Conservation (phyloP, 192 early-diverging fungal species). For the Mortierella hygrophila region DNA sequence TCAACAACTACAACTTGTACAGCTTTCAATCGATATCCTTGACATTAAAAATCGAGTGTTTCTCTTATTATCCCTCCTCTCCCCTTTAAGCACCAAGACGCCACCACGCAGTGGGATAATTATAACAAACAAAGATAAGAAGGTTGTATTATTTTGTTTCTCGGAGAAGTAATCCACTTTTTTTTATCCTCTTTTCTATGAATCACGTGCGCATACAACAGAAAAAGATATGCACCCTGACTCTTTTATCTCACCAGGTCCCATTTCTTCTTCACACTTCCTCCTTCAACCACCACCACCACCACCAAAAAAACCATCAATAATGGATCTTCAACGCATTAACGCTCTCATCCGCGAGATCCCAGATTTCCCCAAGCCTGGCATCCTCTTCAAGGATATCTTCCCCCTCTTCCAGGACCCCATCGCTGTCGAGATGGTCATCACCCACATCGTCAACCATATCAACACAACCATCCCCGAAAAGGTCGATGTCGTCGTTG, state of each 20-base stretch:
- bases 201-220: too few species aligned
- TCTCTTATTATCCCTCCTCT: background rate
- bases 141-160: background rate
- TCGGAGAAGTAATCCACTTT: background rate
- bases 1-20: background rate
- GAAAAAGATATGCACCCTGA: too few species aligned
- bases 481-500: constrained; percentile 92
- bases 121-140: background rate
- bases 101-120: background rate
- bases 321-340: constrained; percentile 54
- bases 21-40: background rate
- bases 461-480: constrained; percentile 69
- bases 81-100: background rate
- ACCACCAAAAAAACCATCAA: background rate
- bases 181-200: background rate
- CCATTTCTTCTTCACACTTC: background rate
- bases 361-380: constrained; percentile 66
- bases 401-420: constrained; percentile 98
- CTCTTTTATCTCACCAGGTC: too few species aligned
- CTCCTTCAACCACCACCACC: background rate
- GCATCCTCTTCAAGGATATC: constrained; percentile 98
- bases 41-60: background rate
- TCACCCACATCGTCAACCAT: constrained; percentile 89
- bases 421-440: constrained; percentile 89
- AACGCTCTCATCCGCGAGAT: constrained; percentile 55